Base-by-base conservation (phyloP, 1,284 basidiomycete genomes). In the Termitomyces sp. region DNA sequence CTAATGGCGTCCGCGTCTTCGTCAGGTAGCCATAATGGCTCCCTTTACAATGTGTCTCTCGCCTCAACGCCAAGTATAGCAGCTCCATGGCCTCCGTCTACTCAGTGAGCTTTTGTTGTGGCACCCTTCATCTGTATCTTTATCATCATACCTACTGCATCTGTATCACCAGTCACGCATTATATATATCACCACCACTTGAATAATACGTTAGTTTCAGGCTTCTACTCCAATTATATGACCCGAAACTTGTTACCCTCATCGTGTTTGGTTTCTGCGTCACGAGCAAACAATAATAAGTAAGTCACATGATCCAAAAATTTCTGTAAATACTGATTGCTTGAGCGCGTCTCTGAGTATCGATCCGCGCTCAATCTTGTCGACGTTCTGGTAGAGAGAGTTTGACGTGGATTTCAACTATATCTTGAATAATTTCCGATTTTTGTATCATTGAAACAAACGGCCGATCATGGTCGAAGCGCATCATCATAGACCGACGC, bases 401-500 rank as follows among this genome's bases (percentile, higher is more conserved):
- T 5, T 16, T 47, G 14, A 42, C 28, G 34, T 39, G 38, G 30
- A 39, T 33, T 21, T 30, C 34, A 9, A 34, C 16, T 19, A 21
- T 16, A 38, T 33, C 26, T 18, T 33, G 19, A 45, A 18, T 21
- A 21, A 35, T 34, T 2, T 21, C 21, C 30, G 24, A 42, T 41
- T 18, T 30, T 21, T 31, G 2, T 26, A 34, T 16, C 6, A n/a
- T 7, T n/a, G 14, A 34, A 43, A 19, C 39, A 47, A 46, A 55
- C 21, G n/a, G 34, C 21, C 37, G 41, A 60, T 49, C 46, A 75
- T 74, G 73, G 66, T 65, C 26, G 72, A 72, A 62, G 60, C 63
- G 33, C 73, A 75, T 55, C 83, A 84, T 63, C 92, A 94, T 69
- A 72, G 91, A 58, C 74, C 92, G 21, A 87, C 91, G 6, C 80